Conservation (phyloP, 495 filamentous ascomycete genomes). For the Cenococcum geophilum region DNA sequence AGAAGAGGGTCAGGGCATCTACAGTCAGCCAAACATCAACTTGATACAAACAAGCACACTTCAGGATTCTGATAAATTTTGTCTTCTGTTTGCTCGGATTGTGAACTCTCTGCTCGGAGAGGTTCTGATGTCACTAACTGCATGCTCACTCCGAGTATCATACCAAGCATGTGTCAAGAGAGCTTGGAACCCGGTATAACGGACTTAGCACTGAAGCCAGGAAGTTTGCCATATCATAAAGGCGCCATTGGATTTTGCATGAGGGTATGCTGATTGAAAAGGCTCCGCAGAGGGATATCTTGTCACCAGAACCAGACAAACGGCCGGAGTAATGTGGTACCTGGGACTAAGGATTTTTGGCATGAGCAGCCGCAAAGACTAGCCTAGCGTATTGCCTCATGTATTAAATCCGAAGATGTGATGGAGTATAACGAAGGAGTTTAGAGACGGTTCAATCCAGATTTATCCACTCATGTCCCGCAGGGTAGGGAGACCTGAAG, state of each 20-base stretch:
- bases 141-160: not conserved
- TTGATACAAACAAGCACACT: constrained; percentile 4
- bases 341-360: too few species aligned
- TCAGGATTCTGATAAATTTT: constrained; percentile 2
- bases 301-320: not conserved
- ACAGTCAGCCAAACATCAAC: constrained; percentile 15
- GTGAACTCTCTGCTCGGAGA: constrained; percentile 1
- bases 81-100: constrained; percentile 1
- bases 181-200: not conserved
- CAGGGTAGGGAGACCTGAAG: too few species aligned
- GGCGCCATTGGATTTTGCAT: not conserved
- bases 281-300: not conserved
- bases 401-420: too few species aligned
- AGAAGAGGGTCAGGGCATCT: not conserved
- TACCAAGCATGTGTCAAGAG: not conserved
- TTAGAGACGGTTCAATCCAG: too few species aligned
- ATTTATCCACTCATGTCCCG: too few species aligned
- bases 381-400: too few species aligned
- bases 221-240: not conserved
- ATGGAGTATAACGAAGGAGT: too few species aligned
- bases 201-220: too few species aligned
- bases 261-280: not conserved
- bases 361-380: too few species aligned
- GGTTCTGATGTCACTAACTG: constrained; percentile 7
- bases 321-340: too few species aligned